Evolutionary conservation across 345 rosid genomes (phyloP).

Genomic region (Eutrema yunnanense): DNA sequence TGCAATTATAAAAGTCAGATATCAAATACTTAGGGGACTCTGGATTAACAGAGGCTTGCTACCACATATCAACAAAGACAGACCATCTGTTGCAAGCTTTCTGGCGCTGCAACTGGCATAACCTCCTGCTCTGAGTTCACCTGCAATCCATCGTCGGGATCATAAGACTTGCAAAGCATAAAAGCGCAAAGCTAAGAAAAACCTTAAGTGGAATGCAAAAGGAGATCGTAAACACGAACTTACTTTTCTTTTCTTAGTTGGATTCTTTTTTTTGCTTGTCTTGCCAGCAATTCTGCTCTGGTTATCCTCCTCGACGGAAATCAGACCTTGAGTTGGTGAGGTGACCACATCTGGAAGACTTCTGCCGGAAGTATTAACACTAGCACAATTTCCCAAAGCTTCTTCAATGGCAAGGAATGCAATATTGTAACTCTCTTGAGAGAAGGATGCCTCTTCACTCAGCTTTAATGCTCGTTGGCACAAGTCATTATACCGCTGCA

Average conservation of each 20-base stretch:
- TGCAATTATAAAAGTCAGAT: conserved; percentile 15
- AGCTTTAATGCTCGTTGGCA: conserved; percentile 47
- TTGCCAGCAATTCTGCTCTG: conserved; percentile 41
- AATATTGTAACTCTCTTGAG: conserved; percentile 57
- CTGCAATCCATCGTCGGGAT: conserved; percentile 25
- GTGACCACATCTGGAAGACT: conserved; percentile 43
- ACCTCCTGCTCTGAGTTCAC: conserved; percentile 56
- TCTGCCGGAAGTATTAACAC: conserved; percentile 45
- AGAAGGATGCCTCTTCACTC: conserved; percentile 56
- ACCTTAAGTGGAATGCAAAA: background rate
- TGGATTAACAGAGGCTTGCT: background rate
- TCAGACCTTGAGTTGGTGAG: conserved; percentile 48
- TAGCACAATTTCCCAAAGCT: conserved; percentile 47
- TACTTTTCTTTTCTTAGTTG: conserved; percentile 64
- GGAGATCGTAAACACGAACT: background rate
- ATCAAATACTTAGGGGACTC: background rate
- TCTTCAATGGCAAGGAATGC: conserved; percentile 55
- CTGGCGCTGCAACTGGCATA: conserved; percentile 44
- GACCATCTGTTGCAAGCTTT: conserved; percentile 66
- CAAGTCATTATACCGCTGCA: conserved; percentile 50
- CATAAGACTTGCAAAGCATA: background rate
- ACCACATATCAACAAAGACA: conserved; percentile 16
- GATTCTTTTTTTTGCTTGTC: conserved; percentile 57
- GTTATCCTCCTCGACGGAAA: conserved; percentile 52
- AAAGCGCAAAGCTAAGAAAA: background rate